These are phyloP conservation scores for Candida loeiensis DNA, from an alignment of 805 yeast species.

Conservation along the genomic window DNA sequence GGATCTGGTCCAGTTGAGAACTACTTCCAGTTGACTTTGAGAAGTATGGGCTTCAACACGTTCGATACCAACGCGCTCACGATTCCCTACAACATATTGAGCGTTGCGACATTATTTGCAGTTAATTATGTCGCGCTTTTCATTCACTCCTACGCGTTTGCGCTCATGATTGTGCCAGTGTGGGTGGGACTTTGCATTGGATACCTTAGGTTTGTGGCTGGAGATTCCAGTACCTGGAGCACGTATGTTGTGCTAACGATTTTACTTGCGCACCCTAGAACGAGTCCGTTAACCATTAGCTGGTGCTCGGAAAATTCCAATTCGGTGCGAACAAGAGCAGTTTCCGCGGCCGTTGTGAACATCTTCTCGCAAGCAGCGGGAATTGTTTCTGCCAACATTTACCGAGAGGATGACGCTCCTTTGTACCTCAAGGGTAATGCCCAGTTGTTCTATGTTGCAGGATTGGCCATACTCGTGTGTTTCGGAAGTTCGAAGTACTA, in stretches of 20 bases:
- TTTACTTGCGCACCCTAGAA: conserved; percentile 43
- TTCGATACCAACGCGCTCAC: conserved; percentile 50
- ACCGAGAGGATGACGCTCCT: conserved; percentile 56
- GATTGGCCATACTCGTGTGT: conserved; percentile 28
- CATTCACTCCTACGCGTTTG: conserved; percentile 22
- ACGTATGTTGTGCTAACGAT: conserved; percentile 38
- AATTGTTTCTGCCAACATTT: conserved; percentile 54
- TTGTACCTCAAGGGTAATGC: conserved; percentile 56
- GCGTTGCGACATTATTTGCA: conserved; percentile 18
- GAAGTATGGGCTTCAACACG: conserved; percentile 47
- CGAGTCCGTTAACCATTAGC: conserved; percentile 54
- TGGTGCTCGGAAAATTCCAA: conserved; percentile 64
- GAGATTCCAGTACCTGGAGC: conserved; percentile 39
- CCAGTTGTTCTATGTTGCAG: conserved; percentile 34
- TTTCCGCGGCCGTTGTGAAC: conserved; percentile 62
- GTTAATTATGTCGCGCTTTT: conserved; percentile 22
- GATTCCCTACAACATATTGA: conserved; percentile 44
- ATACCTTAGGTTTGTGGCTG: conserved; percentile 38
- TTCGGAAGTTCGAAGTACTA: conserved; percentile 36
- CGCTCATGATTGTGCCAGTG: conserved; percentile 22
- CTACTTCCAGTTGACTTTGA: conserved; percentile 12
- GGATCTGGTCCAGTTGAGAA: conserved; percentile 9
- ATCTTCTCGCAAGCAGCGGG: conserved; percentile 59
- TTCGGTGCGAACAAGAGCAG: conserved; percentile 60
- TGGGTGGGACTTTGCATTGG: conserved; percentile 26